phyloP scores from a whole-genome alignment of 805 yeast genomes.

The Candida ipomoeae region DNA sequence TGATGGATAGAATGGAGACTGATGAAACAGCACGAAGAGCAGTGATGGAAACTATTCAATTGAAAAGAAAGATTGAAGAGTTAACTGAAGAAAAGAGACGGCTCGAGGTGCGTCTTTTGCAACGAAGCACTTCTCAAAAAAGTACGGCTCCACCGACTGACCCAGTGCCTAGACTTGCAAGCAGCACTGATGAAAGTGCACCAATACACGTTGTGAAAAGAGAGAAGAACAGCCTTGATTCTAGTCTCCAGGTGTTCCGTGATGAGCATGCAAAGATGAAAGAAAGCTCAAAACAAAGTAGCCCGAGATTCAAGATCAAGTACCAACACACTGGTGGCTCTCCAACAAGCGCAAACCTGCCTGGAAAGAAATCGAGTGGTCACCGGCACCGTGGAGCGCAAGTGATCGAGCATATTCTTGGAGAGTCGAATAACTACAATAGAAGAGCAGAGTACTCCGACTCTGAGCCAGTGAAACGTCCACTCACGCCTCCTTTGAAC shows the following conservation, averaged over 20 bases:
- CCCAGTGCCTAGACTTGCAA: not conserved
- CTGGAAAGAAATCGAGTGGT: not conserved
- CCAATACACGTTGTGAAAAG: not conserved
- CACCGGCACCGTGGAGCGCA: not conserved
- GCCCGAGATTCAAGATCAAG: not conserved
- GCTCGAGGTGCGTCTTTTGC: not conserved
- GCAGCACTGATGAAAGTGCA: not conserved
- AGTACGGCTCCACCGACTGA: not conserved
- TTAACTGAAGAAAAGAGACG: conserved; percentile 14
- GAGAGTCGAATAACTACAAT: not conserved
- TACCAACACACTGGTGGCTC: not conserved
- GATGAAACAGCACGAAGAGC: conserved; percentile 36
- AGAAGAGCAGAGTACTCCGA: not conserved
- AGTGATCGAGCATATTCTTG: not conserved
- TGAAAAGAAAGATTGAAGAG: conserved; percentile 20
- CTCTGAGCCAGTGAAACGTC: conserved; percentile 1
- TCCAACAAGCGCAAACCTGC: not conserved
- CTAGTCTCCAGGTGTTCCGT: not conserved
- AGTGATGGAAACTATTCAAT: conserved; percentile 26
- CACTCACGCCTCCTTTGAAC: not conserved
- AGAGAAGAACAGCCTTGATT: not conserved
- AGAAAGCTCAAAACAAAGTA: not conserved
- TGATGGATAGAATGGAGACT: conserved; percentile 31
- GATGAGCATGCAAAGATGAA: conserved; percentile 1
- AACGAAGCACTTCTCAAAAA: not conserved